phyloP scores from a whole-genome alignment of 2,329 filamentous ascomycete genomes.

The Penicillium verrucosum region DNA sequence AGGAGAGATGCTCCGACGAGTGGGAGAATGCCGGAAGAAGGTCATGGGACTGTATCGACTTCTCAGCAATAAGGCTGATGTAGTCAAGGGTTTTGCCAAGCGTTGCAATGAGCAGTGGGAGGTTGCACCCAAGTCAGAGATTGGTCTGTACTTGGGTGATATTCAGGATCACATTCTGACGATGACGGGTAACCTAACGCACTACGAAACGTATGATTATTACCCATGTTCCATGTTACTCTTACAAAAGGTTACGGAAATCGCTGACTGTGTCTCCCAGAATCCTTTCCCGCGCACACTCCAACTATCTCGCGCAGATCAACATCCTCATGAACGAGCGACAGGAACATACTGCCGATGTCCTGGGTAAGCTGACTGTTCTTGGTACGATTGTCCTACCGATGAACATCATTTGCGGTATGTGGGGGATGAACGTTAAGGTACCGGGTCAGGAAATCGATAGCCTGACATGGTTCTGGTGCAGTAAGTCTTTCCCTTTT shows the following conservation, averaged over 20 bases:
- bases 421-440: conserved; percentile 99
- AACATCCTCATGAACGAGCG: conserved; percentile 99
- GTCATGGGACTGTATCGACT: conserved; percentile 94
- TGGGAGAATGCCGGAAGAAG: conserved; percentile 92
- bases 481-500: conserved; percentile 38
- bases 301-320: conserved; percentile 98
- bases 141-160: conserved; percentile 94
- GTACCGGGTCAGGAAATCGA: conserved; percentile 88
- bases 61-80: conserved; percentile 94
- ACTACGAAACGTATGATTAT: conserved; percentile 85
- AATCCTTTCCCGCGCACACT: conserved; percentile 84
- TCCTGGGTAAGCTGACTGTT: conserved; percentile 90
- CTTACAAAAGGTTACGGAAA: conserved; percentile 4
- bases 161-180: conserved; percentile 99
- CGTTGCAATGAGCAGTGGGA: conserved; percentile 98
- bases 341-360: conserved; percentile 91
- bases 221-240: neutral
- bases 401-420: conserved; percentile 98
- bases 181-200: conserved; percentile 93
- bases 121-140: conserved; percentile 89
- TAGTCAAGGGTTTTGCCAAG: conserved; percentile 98
- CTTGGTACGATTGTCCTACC: conserved; percentile 94
- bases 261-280: conserved; percentile 44
- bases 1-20: conserved; percentile 82
- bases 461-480: conserved; percentile 72